Evolutionary conservation across 2,329 filamentous ascomycete genomes (phyloP), one percentile per base, ranked within the genome.

Genomic region (Helminthosporium solani): DNA sequence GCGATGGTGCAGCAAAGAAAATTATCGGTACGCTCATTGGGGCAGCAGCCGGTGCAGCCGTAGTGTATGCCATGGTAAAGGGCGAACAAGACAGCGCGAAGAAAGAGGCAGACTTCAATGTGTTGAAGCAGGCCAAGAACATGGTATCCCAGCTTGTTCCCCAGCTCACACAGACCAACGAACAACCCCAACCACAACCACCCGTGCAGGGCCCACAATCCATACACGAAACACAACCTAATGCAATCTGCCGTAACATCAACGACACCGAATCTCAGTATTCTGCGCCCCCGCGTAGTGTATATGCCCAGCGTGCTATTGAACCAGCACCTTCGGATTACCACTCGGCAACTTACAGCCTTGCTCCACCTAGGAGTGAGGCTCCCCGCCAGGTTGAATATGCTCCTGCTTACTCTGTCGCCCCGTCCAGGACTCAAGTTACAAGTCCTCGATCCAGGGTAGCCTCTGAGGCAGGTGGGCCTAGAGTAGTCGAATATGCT

Each of bases 21-120:
- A 77, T 91, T 33, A 78, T 94, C 36, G 87, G 89, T 7, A 86
- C 87, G 7, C 75, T 95, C 9, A 77, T 95, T 39, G 89, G 88
- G 34, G 88, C 87, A 25, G 88, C 88, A 14, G 88, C 88, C 15
- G 87, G 87, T 31, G 87, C 85, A 28, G 87, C 86, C 8, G 75
- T 88, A 33, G 86, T 88, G 8, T 95, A 94, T 70, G 84, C 83
- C 18, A 84, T 90, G 74, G 78, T 83, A 53, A 83, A 80, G 54
- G 77, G 78, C 48, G 84, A 87, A 53, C 61, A 66, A 40, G 71
- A 75, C 41, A 75, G 73, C 49, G 71, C 71, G 18, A 67, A 65
- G 49, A 72, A 74, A 47, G 75, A 77, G 52, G 56, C 66, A 3
- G 71, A 70, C 16, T 72, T 70, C 56, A 62, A 60, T 42, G 61